A percentile compares a stretch with the other conserved stretches of the same genome.
Evolutionary conservation across 2,329 filamentous ascomycete genomes (phyloP).

Genomic region (Xylaria sp.): DNA sequence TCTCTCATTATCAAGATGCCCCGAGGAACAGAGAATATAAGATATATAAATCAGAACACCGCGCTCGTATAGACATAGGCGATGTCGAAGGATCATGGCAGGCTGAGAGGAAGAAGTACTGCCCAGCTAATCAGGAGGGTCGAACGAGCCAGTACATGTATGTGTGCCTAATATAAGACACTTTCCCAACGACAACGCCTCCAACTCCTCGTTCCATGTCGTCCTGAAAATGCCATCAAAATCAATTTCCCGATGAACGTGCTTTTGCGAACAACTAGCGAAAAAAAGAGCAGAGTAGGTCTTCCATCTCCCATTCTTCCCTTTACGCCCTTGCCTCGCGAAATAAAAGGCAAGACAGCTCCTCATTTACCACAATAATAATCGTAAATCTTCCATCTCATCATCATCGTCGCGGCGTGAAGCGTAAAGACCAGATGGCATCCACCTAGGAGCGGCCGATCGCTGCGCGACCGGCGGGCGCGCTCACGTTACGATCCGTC

Average conservation of each 20-base stretch:
- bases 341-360: not conserved
- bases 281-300: not conserved
- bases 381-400: not conserved
- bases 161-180: not conserved
- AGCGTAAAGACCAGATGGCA: slow-evolving; percentile 19
- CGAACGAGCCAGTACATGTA: not conserved
- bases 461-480: slow-evolving; percentile 52
- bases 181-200: slow-evolving; percentile 10
- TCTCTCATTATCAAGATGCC: slow-evolving; percentile 6
- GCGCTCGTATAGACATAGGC: slow-evolving; percentile 8
- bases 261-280: not conserved
- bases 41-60: not conserved
- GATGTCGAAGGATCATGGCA: not conserved
- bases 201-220: slow-evolving; percentile 2
- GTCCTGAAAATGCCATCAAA: slow-evolving; percentile 11
- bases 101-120: not conserved
- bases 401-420: slow-evolving; percentile 23
- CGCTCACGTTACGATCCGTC: slow-evolving; percentile 60
- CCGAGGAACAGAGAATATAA: not conserved
- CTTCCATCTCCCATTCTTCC: too few species aligned
- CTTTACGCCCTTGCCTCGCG: not conserved
- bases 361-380: not conserved
- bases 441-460: slow-evolving; percentile 44
- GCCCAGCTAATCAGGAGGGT: not conserved
- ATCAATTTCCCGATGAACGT: not conserved